Evolutionary conservation across 1,139 yeast genomes (phyloP).

Genomic region (Taphrina deformans): DNA sequence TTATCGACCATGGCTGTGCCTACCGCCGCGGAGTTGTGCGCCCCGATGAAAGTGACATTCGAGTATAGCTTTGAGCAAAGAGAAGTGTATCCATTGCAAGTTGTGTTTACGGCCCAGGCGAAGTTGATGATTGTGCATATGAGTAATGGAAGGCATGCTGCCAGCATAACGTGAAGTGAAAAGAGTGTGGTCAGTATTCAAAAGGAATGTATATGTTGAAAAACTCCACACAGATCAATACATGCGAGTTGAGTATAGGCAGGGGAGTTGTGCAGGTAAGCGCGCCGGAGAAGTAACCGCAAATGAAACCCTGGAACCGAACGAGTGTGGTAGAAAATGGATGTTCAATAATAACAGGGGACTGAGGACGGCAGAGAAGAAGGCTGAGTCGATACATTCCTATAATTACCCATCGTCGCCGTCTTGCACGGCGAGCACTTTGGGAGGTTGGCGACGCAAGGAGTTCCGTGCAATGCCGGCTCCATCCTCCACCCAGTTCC

Average conservation of each 20-base stretch:
- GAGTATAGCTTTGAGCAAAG: constrained; percentile 24
- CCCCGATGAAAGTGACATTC: constrained; percentile 32
- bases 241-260: too few species aligned
- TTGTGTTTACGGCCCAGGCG: not conserved
- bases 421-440: too few species aligned
- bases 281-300: too few species aligned
- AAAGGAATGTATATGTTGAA: not conserved
- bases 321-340: too few species aligned
- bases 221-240: too few species aligned
- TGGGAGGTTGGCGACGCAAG: not conserved
- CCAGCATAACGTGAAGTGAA: not conserved
- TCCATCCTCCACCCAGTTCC: not conserved
- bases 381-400: not conserved
- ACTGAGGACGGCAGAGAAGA: too few species aligned
- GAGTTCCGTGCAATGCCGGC: not conserved
- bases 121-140: not conserved
- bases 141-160: not conserved
- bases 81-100: constrained; percentile 19
- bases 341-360: too few species aligned
- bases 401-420: not conserved
- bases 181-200: not conserved
- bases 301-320: too few species aligned
- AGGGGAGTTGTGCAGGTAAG: too few species aligned
- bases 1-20: constrained; percentile 17
- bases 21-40: constrained; percentile 33